phyloP scores from a whole-genome alignment of 176 grass and related monocot species.

The Alloteropsis semialata region DNA sequence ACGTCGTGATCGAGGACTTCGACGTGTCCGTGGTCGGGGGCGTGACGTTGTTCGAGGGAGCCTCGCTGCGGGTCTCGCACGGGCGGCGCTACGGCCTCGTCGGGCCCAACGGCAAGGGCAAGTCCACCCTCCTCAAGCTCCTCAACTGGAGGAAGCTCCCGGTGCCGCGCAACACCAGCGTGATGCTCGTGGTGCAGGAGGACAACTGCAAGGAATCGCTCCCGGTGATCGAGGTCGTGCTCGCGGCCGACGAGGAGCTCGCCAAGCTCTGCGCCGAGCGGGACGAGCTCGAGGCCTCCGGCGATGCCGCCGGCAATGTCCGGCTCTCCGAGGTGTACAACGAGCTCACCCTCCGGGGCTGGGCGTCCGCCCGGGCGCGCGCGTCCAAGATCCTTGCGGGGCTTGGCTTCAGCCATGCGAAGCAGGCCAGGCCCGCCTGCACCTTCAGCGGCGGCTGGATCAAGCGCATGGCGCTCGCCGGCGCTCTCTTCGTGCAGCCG shows the following conservation, averaged over 20 bases:
- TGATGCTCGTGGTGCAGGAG: slow-evolving; percentile 63
- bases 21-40: slow-evolving; percentile 41
- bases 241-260: slow-evolving; percentile 31
- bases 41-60: slow-evolving; percentile 53
- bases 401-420: slow-evolving; percentile 52
- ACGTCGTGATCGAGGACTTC: slow-evolving; percentile 53
- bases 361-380: slow-evolving; percentile 45
- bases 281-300: background rate
- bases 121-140: slow-evolving; percentile 59
- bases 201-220: slow-evolving; percentile 34
- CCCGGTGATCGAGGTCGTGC: slow-evolving; percentile 47
- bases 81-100: slow-evolving; percentile 57
- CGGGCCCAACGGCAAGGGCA: slow-evolving; percentile 61
- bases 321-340: slow-evolving; percentile 17
- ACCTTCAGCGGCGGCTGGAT: slow-evolving; percentile 60
- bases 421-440: slow-evolving; percentile 36
- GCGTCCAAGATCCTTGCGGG: slow-evolving; percentile 62
- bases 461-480: slow-evolving; percentile 58
- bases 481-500: slow-evolving; percentile 66
- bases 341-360: slow-evolving; percentile 36
- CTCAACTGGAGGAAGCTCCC: slow-evolving; percentile 55
- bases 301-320: background rate
- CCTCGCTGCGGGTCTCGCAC: slow-evolving; percentile 50
- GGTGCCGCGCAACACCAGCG: slow-evolving; percentile 48
- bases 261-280: slow-evolving; percentile 4